These are phyloP conservation scores for Suhomyces bolitotheri DNA, from an alignment of 1,139 yeast species.

Conservation along the genomic window DNA sequence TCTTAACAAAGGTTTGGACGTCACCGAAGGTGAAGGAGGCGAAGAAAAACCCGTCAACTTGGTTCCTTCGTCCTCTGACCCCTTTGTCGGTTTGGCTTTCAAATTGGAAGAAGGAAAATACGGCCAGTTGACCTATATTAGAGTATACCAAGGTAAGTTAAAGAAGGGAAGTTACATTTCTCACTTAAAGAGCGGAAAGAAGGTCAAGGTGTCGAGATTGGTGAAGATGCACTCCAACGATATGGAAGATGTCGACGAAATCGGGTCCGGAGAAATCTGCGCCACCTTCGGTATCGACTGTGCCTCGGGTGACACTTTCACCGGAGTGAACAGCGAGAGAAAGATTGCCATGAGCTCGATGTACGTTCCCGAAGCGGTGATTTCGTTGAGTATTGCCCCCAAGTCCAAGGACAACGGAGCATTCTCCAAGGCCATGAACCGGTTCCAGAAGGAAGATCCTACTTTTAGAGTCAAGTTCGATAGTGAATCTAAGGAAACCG, in stretches of 20 bases:
- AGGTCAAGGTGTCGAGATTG: conserved; percentile 89
- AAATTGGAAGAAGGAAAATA: conserved; percentile 97
- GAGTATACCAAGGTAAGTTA: conserved; percentile 95
- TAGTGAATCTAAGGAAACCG: conserved; percentile 89
- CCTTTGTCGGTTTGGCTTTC: conserved; percentile 95
- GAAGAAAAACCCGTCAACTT: conserved; percentile 74
- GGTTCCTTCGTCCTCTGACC: conserved; percentile 69
- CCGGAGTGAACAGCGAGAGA: conserved; percentile 66
- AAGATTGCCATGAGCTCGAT: conserved; percentile 92
- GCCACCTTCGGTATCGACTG: conserved; percentile 99
- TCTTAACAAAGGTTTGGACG: conserved; percentile 84
- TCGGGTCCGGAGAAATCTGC: conserved; percentile 97
- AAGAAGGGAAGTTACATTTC: conserved; percentile 88
- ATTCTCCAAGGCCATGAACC: conserved; percentile 92
- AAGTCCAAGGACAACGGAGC: conserved; percentile 80
- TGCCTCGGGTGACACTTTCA: conserved; percentile 98
- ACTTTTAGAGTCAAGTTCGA: conserved; percentile 93
- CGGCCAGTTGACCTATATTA: conserved; percentile 94
- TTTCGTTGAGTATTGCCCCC: conserved; percentile 87
- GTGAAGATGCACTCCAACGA: conserved; percentile 99
- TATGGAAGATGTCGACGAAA: conserved; percentile 96
- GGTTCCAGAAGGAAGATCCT: conserved; percentile 98
- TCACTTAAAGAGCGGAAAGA: conserved; percentile 90
- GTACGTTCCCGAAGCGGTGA: conserved; percentile 98
- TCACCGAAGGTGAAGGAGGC: conserved; percentile 40